Conservation (phyloP, 768 basidiomycete species). For the Mycena vitilis region DNA sequence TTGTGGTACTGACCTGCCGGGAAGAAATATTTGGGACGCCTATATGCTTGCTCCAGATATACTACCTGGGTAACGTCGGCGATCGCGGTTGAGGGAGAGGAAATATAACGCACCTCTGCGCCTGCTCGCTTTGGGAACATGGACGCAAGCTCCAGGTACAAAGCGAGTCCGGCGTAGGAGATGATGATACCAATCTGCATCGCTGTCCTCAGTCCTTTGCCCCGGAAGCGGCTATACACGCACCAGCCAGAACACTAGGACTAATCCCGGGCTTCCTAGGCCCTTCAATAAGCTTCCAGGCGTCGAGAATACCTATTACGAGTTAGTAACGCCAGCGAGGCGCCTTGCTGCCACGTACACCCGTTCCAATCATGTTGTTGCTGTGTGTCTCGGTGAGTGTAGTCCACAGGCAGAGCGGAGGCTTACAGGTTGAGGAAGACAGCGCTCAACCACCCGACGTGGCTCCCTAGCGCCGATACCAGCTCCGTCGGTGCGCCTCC, state of each 20-base stretch:
- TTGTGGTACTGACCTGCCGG: conserved; percentile 41
- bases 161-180: conserved; percentile 45
- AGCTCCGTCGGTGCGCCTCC: conserved; percentile 26
- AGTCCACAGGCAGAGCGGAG: background rate
- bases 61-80: conserved; percentile 25
- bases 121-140: conserved; percentile 63
- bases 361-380: conserved; percentile 51
- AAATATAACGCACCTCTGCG: conserved; percentile 53
- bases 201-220: background rate
- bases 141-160: conserved; percentile 59
- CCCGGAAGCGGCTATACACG: conserved; percentile 7
- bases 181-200: conserved; percentile 19
- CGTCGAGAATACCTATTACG: conserved; percentile 3
- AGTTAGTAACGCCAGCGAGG: background rate
- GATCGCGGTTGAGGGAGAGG: conserved; percentile 48
- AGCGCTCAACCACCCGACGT: conserved; percentile 25
- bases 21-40: conserved; percentile 54
- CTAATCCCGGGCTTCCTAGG: conserved; percentile 53
- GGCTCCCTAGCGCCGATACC: conserved; percentile 22
- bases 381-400: conserved; percentile 31
- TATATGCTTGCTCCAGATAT: conserved; percentile 50
- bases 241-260: conserved; percentile 57
- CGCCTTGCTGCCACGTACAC: conserved; percentile 48
- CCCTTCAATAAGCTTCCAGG: conserved; percentile 51
- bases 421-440: conserved; percentile 25